Evolutionary conservation across 2,329 filamentous ascomycete genomes (phyloP).

Genomic region (Nothophoma quercina): DNA sequence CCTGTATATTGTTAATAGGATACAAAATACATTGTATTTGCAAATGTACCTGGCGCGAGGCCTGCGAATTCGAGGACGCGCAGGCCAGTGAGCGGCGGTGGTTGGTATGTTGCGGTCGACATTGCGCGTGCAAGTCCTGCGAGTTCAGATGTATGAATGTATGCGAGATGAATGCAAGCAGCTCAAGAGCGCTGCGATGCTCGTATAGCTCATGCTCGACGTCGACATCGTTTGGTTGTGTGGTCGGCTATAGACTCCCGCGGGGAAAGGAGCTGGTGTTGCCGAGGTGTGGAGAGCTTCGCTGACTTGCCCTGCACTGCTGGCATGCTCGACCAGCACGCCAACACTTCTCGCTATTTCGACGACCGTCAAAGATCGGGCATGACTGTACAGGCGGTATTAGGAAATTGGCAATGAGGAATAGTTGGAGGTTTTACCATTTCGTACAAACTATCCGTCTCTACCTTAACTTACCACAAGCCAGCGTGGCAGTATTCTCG

Average conservation of each 20-base stretch:
- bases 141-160: background rate
- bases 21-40: background rate
- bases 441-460: too few relatives aligned
- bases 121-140: slow-evolving; percentile 19
- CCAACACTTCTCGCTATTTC: too few relatives aligned
- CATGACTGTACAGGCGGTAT: too few relatives aligned
- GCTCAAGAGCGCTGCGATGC: background rate
- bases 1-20: slow-evolving; percentile 56
- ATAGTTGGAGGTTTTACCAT: too few relatives aligned
- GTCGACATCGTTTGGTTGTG: slow-evolving; percentile 38
- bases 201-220: slow-evolving; percentile 30
- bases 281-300: slow-evolving; percentile 37
- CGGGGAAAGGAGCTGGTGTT: slow-evolving; percentile 33
- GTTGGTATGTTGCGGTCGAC: slow-evolving; percentile 34
- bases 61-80: slow-evolving; percentile 72
- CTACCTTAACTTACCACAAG: too few relatives aligned
- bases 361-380: too few relatives aligned
- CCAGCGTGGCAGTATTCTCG: background rate
- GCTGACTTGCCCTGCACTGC: slow-evolving; percentile 1
- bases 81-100: slow-evolving; percentile 63
- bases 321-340: background rate
- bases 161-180: background rate
- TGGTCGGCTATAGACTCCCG: slow-evolving; percentile 43
- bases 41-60: slow-evolving; percentile 61
- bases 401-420: too few relatives aligned